Evolutionary conservation across 345 rosid species (phyloP), one percentile per base, ranked within the genome.

Genomic region (Corymbia maculata): DNA sequence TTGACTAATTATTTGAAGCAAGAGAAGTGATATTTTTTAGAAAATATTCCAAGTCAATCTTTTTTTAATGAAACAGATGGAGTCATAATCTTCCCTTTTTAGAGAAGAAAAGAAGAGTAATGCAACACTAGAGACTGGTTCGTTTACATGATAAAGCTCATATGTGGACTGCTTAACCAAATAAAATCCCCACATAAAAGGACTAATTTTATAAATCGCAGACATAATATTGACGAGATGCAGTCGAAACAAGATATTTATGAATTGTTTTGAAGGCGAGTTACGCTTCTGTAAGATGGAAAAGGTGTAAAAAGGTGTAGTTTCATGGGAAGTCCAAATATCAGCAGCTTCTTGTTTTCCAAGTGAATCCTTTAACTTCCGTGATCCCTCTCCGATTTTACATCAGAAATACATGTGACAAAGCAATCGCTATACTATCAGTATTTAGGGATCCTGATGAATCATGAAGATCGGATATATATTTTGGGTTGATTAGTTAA

Each of bases 301-400:
- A 88, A 88, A 92, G 90, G 87, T 93, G 87, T 57, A 90, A 93
- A 88, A 88, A 92, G 90, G 87, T 93, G 87, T 57, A 90, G 82
- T 93, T 93, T 85, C 92, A 90, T 55, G 93, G 92, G 85, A 93
- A 90, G 88, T 93, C 94, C 85, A 91, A 91, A 55, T 92, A 91
- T 87, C 94, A 92, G 88, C 89, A 92, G 64, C 92, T 91, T 49
- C 86, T 93, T 91, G 93, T 93, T 30, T 93, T 92, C 89, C 92
- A 93, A 94, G 94, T 93, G 85, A 50, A 88, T 47, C 8, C 66
- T 36, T 5, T 49, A 19, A 14, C 32, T 19, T 88, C 52, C 16
- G 19, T 28, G 52, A 19, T 82, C n/a, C 22, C 8, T 57, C 28
- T 52, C 64, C 45, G 21, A 9, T 26, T 86, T 86, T 52, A 59